A percentile compares a stretch with the other conserved stretches of the same genome.
These are phyloP conservation scores for Albugo laibachii DNA, from an alignment of 352 stramenopile species.

Conservation along the genomic window DNA sequence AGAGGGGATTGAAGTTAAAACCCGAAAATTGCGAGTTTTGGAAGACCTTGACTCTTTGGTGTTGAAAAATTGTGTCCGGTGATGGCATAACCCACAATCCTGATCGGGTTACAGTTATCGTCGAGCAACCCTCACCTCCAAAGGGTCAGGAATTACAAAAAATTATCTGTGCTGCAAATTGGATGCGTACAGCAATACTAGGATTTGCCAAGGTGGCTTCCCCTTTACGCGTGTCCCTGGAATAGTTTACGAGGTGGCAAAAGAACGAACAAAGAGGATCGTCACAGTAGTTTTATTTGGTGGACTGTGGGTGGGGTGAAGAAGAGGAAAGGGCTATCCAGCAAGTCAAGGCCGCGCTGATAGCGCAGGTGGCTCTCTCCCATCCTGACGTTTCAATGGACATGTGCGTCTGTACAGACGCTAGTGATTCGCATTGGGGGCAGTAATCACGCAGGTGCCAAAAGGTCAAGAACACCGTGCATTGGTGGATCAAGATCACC, in stretches of 20 bases:
- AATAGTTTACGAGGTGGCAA: conserved; percentile 1
- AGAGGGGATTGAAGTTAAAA: neutral
- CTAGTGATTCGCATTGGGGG: conserved; percentile 10
- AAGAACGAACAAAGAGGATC: conserved; percentile 5
- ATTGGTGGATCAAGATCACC: too few relatives aligned
- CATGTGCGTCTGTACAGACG: conserved; percentile 10
- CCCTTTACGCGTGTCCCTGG: conserved; percentile 3
- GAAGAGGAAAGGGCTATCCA: conserved; percentile 1
- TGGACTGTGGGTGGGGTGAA: conserved; percentile 1
- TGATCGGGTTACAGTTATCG: neutral
- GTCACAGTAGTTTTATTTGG: conserved; percentile 1
- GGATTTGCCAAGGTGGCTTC: conserved; percentile 6
- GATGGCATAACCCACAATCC: conserved; percentile 3
- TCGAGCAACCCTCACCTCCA: neutral
- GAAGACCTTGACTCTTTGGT: neutral
- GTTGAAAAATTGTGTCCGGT: neutral
- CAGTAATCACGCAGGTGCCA: too few relatives aligned
- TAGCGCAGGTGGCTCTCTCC: conserved; percentile 5
- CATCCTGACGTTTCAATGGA: conserved; percentile 2
- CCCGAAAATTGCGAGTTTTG: neutral
- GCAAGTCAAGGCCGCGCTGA: conserved; percentile 1
- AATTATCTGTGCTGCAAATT: conserved; percentile 12
- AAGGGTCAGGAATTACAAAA: conserved; percentile 7
- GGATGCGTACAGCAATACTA: conserved; percentile 16
- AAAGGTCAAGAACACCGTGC: too few relatives aligned